Evolutionary conservation across 192 early-diverging fungal species (phyloP).

Genomic region (Coemansia sp.): DNA sequence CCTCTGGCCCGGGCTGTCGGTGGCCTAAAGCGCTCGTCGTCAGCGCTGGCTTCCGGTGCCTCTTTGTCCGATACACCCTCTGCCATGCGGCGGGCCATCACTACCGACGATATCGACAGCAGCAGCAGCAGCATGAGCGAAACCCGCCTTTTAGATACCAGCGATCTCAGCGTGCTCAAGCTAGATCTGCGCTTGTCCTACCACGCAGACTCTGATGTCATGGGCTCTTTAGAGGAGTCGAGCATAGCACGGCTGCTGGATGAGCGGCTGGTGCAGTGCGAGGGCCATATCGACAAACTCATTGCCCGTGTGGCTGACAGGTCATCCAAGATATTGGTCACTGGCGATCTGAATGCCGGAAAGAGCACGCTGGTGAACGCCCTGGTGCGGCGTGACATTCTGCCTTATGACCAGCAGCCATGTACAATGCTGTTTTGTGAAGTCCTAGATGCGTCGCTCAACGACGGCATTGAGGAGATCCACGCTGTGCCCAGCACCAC

Average conservation of each 20-base stretch:
- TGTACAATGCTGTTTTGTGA: constrained; percentile 96
- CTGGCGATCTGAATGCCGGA: constrained; percentile 97
- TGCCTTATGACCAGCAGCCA: constrained; percentile 97
- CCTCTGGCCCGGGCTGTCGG: constrained; percentile 47
- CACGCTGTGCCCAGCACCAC: constrained; percentile 78
- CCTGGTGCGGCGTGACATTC: constrained; percentile 80
- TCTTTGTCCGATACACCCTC: constrained; percentile 16
- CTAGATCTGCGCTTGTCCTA: constrained; percentile 69
- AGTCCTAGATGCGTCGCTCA: constrained; percentile 89
- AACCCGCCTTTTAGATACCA: constrained; percentile 24
- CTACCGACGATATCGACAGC: constrained; percentile 21
- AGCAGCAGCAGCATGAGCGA: constrained; percentile 2
- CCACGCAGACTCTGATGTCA: constrained; percentile 58
- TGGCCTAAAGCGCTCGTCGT: constrained; percentile 34
- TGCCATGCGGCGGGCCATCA: constrained; percentile 32
- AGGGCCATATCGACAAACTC: constrained; percentile 79
- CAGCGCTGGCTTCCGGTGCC: constrained; percentile 23
- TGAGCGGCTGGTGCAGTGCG: constrained; percentile 65
- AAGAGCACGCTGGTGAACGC: constrained; percentile 98
- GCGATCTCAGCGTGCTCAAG: constrained; percentile 58
- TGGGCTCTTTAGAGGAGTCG: constrained; percentile 65
- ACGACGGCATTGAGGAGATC: constrained; percentile 85
- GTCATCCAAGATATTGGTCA: constrained; percentile 90
- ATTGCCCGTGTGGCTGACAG: constrained; percentile 83
- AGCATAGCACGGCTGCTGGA: constrained; percentile 71